Evolutionary conservation across 2,329 filamentous ascomycete species (phyloP).

Genomic region (Phialemoniopsis sp.): DNA sequence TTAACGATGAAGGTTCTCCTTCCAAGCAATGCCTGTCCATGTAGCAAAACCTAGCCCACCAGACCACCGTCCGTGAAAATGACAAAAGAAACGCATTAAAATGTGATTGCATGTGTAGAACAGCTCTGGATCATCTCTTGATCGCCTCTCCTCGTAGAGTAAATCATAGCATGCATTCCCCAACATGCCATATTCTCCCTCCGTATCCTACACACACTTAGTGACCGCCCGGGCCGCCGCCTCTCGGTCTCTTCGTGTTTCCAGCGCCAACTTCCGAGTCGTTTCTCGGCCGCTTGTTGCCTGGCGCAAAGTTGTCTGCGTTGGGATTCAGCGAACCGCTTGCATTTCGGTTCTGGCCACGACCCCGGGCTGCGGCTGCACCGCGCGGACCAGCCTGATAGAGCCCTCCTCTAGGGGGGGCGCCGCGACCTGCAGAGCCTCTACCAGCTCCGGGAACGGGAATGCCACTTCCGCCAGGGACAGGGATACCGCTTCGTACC

Average conservation of each 20-base stretch:
- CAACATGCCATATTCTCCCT: neutral
- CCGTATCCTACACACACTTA: neutral
- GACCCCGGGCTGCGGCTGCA: slow-evolving; percentile 21
- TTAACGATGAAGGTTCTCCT: too few species aligned
- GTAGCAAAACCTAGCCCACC: too few species aligned
- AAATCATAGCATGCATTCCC: too few species aligned
- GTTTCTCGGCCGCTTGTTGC: slow-evolving; percentile 50
- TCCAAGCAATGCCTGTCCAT: too few species aligned
- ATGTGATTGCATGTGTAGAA: too few species aligned
- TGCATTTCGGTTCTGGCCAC: slow-evolving; percentile 31
- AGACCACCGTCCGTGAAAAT: too few species aligned
- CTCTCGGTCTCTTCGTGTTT: slow-evolving; percentile 29
- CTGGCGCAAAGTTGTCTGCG: slow-evolving; percentile 49
- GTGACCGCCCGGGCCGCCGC: slow-evolving; percentile 10
- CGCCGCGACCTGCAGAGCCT: slow-evolving; percentile 11
- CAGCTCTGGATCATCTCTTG: too few species aligned
- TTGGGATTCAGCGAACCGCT: slow-evolving; percentile 41
- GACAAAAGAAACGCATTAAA: too few species aligned
- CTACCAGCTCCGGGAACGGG: slow-evolving; percentile 15
- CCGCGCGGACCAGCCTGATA: slow-evolving; percentile 16
- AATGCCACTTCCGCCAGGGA: slow-evolving; percentile 15
- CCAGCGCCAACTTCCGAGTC: slow-evolving; percentile 32
- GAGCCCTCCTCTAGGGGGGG: slow-evolving; percentile 14
- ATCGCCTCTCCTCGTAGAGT: too few species aligned
- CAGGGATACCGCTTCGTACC: slow-evolving; percentile 11